phyloP scores from a whole-genome alignment of 2,329 filamentous ascomycete genomes.

The Aspergillus fumigatiaffinis region DNA sequence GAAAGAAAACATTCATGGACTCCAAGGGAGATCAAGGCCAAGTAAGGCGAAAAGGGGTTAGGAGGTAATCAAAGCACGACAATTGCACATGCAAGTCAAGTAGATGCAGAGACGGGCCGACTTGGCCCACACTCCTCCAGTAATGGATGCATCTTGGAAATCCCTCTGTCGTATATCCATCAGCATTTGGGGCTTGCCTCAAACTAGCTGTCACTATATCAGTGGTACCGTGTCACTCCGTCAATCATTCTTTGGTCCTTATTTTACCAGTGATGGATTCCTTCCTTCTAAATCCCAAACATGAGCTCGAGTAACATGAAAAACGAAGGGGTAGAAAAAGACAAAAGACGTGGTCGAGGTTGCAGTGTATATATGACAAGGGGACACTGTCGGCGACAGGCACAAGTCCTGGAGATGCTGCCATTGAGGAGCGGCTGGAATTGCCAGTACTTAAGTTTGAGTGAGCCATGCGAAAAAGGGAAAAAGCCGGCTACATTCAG shows the following conservation, averaged over 20 bases:
- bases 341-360: conserved; percentile 5
- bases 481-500: not conserved
- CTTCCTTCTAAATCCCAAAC: conserved; percentile 28
- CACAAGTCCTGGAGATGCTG: not conserved
- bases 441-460: not conserved
- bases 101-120: not conserved
- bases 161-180: not conserved
- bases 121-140: not conserved
- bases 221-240: conserved; percentile 15
- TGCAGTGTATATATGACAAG: not conserved
- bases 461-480: not conserved
- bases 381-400: not conserved
- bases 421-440: not conserved
- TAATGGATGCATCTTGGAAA: not conserved
- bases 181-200: not conserved
- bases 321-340: conserved; percentile 3
- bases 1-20: not conserved
- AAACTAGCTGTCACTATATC: not conserved
- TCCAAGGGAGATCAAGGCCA: not conserved
- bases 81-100: not conserved
- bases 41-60: not conserved
- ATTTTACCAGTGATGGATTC: conserved; percentile 36
- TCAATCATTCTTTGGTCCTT: conserved; percentile 10
- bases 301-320: conserved; percentile 13
- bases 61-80: not conserved